A percentile compares a stretch with the other conserved stretches of the same genome.
phyloP scores from a whole-genome alignment of 495 filamentous ascomycete species.

The Thozetella sp. region DNA sequence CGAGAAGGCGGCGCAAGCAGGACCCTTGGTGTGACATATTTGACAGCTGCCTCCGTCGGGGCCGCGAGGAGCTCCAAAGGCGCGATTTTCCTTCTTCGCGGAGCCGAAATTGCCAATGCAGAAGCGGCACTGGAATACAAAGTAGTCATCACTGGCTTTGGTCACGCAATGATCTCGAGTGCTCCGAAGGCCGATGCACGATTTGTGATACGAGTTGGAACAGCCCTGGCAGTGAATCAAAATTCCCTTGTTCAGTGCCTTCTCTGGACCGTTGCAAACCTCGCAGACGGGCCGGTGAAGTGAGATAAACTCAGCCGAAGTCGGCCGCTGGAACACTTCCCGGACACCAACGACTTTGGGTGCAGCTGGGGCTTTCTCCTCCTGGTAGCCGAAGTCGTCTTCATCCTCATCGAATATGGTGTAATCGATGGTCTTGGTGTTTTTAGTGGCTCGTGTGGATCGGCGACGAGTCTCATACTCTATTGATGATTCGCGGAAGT shows the following conservation, averaged over 20 bases:
- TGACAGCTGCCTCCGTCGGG: constrained; percentile 75
- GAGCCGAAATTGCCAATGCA: constrained; percentile 65
- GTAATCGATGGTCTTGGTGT: constrained; percentile 64
- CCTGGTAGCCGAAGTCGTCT: constrained; percentile 56
- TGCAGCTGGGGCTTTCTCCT: constrained; percentile 45
- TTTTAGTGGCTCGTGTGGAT: constrained; percentile 49
- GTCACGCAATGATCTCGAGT: constrained; percentile 87
- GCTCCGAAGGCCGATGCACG: constrained; percentile 75
- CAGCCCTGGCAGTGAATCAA: constrained; percentile 93
- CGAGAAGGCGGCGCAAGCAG: constrained; percentile 69
- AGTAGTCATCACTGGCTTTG: constrained; percentile 76
- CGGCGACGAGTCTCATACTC: constrained; percentile 49
- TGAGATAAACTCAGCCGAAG: constrained; percentile 61
- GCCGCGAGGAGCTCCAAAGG: constrained; percentile 19
- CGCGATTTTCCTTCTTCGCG: constrained; percentile 63
- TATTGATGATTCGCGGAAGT: constrained; percentile 35
- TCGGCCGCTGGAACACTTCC: constrained; percentile 63
- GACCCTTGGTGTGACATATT: constrained; percentile 60
- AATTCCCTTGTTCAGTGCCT: constrained; percentile 56
- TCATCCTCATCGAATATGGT: constrained; percentile 55
- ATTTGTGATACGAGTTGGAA: constrained; percentile 76
- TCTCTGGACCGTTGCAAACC: constrained; percentile 59
- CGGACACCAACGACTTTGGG: constrained; percentile 63
- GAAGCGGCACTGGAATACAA: constrained; percentile 87
- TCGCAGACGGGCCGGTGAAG: constrained; percentile 74